Evolutionary conservation across 2,329 filamentous ascomycete genomes (phyloP), one percentile per base, ranked within the genome.

Genomic region (Xylariaceae sp.): DNA sequence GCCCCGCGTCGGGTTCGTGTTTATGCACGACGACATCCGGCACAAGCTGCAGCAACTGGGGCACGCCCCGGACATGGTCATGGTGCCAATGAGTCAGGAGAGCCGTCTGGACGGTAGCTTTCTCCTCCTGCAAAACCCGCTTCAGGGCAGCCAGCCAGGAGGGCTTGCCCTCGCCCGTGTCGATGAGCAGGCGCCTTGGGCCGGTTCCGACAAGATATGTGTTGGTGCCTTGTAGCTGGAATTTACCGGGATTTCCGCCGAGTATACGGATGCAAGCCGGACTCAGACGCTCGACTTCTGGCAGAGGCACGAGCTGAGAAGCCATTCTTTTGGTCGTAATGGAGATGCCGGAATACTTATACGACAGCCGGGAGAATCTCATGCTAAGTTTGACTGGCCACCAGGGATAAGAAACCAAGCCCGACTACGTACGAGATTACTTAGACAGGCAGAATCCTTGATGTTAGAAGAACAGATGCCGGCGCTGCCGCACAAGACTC

Each of bases 71-170:
- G 6, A 85, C 80, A 67, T 99, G 94, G 67, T 99, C 94, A 40
- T 75, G 80, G 67, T 99, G 94, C 90, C 92, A 95, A 70, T 99
- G 94, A 0, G 92, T 95, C 46, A 99, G 76, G 19, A 99, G 76
- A 0, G 85, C 84, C 16, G 78, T 74, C n/a, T 82, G 76, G 21
- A 97, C 75, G 0, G 76, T 80, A 18, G 87, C 86, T 21, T 84
- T 79, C 68, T 95, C 88, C 21, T 82, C 72, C 6, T 76, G 70
- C 2, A 97, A 77, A 0, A 86, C 81, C 3, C 76, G 72, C 59
- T 81, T 80, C 34, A 99, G 72, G 0, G 81, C 79, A 0, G 77
- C 70, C 40, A 83, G 77, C 92, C 92, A 99, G 32, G 80, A 77
- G 2, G 85, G 81, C 54, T 77, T 81, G 44, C 92, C 94, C 70